Evolutionary conservation across 805 yeast species (phyloP).

Genomic region (Cyberlindnera euphorbiae): DNA sequence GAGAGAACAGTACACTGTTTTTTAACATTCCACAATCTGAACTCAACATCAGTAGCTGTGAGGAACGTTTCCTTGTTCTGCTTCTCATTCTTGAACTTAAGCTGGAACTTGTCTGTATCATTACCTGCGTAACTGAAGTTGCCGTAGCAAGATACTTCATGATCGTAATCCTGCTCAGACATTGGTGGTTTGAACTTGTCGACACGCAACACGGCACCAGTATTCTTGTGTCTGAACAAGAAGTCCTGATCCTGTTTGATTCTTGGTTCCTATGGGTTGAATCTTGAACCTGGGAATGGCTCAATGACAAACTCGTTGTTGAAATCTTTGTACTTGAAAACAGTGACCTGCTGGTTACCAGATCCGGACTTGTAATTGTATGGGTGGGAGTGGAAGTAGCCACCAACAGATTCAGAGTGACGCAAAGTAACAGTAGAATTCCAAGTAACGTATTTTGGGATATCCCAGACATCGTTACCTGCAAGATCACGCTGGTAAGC

Average conservation of each 20-base stretch:
- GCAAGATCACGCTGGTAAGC: constrained; percentile 57
- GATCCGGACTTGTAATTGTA: constrained; percentile 61
- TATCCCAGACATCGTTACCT: constrained; percentile 33
- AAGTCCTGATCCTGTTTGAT: constrained; percentile 37
- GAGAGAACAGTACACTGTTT: constrained; percentile 68
- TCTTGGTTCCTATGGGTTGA: constrained; percentile 29
- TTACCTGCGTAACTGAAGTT: constrained; percentile 59
- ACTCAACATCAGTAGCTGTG: constrained; percentile 50
- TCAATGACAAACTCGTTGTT: constrained; percentile 78
- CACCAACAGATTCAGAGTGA: constrained; percentile 65
- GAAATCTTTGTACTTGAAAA: constrained; percentile 53
- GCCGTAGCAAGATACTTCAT: constrained; percentile 75
- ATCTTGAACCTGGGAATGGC: constrained; percentile 20
- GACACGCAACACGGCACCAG: constrained; percentile 67
- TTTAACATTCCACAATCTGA: constrained; percentile 63
- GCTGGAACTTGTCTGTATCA: constrained; percentile 62
- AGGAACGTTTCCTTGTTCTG: constrained; percentile 26
- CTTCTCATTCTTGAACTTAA: constrained; percentile 39
- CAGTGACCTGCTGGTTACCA: constrained; percentile 73
- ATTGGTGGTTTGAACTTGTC: constrained; percentile 76
- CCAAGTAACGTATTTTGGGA: constrained; percentile 62
- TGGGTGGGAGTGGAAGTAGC: constrained; percentile 77
- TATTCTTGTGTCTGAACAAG: constrained; percentile 62
- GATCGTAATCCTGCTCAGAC: constrained; percentile 84
- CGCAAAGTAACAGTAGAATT: constrained; percentile 73